A percentile compares a stretch with the other conserved stretches of the same genome.
Evolutionary conservation across 495 filamentous ascomycete genomes (phyloP).

Genomic region (Tuber aestivum): DNA sequence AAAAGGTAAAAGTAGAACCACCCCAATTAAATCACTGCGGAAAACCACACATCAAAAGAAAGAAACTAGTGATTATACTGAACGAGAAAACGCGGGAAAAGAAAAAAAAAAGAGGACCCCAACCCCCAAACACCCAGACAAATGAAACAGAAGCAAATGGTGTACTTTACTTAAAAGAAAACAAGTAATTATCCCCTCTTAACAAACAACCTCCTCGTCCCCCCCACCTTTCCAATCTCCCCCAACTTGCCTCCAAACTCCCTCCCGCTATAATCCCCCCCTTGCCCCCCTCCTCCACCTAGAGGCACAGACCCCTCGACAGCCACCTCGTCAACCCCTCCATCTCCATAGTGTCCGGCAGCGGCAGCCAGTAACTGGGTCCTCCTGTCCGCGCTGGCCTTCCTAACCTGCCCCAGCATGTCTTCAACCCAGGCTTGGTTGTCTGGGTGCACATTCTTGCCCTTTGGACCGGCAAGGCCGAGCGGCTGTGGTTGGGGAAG

Average conservation of each 20-base stretch:
- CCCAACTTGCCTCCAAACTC: slow-evolving; percentile 49
- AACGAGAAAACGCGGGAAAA: background rate
- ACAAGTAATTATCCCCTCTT: slow-evolving; percentile 37
- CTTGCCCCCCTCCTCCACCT: slow-evolving; percentile 24
- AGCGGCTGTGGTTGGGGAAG: slow-evolving; percentile 49
- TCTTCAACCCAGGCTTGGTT: slow-evolving; percentile 66
- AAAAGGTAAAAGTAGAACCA: background rate
- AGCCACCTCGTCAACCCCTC: slow-evolving; percentile 42
- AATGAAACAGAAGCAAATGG: background rate
- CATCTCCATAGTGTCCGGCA: slow-evolving; percentile 35
- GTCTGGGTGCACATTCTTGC: slow-evolving; percentile 58
- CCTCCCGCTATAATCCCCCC: slow-evolving; percentile 8
- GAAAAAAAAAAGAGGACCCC: background rate
- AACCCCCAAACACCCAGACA: background rate
- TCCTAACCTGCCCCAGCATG: slow-evolving; percentile 61
- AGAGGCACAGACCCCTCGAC: slow-evolving; percentile 8
- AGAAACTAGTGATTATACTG: background rate
- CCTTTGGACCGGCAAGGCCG: slow-evolving; percentile 59
- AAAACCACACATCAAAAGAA: background rate
- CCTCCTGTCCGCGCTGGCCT: slow-evolving; percentile 43
- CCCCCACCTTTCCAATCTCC: slow-evolving; percentile 54
- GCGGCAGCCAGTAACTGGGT: slow-evolving; percentile 22
- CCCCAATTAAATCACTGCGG: background rate
- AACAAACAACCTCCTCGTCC: slow-evolving; percentile 55
- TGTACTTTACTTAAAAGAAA: background rate